Percentiles rank a stretch among this genome's conserved stretches.
Evolutionary conservation across 2,329 filamentous ascomycete genomes (phyloP).

Genomic region (Penicillium olsonii): DNA sequence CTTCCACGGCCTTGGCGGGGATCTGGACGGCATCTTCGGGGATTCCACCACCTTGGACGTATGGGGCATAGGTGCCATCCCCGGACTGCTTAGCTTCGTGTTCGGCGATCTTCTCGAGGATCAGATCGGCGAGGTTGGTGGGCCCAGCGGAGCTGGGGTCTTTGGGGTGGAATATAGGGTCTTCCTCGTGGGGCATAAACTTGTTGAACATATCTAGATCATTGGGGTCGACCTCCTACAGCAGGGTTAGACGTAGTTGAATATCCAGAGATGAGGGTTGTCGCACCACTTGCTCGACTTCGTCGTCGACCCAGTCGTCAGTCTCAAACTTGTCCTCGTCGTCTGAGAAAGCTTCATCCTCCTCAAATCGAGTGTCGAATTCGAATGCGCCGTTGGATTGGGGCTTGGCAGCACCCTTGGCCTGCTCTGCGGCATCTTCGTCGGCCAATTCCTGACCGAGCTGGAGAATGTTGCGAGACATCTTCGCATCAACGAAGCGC

Average conservation of each 20-base stretch:
- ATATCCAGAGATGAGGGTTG: background rate
- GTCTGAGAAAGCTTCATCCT: conserved; percentile 51
- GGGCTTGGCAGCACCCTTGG: conserved; percentile 41
- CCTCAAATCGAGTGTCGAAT: conserved; percentile 74
- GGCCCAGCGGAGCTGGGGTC: conserved; percentile 50
- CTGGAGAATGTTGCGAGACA: conserved; percentile 83
- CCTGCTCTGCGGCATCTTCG: conserved; percentile 66
- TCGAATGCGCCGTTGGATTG: conserved; percentile 68
- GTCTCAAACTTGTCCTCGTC: conserved; percentile 56
- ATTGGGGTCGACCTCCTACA: conserved; percentile 77
- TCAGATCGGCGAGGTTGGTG: conserved; percentile 88
- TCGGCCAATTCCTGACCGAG: conserved; percentile 87
- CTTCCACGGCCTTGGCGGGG: conserved; percentile 87
- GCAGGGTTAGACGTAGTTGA: conserved; percentile 12
- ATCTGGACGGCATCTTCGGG: conserved; percentile 82
- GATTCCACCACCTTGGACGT: conserved; percentile 56
- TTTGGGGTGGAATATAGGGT: conserved; percentile 69
- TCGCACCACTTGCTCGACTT: conserved; percentile 51
- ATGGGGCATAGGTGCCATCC: conserved; percentile 34
- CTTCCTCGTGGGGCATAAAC: conserved; percentile 76
- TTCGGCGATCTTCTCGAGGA: conserved; percentile 89
- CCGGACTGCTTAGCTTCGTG: conserved; percentile 71
- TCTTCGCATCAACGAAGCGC: conserved; percentile 80
- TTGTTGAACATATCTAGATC: conserved; percentile 90
- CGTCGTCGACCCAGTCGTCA: conserved; percentile 76